These are phyloP conservation scores for Trichosporon inkin DNA, from an alignment of 1,284 basidiomycete species.

Conservation along the genomic window DNA sequence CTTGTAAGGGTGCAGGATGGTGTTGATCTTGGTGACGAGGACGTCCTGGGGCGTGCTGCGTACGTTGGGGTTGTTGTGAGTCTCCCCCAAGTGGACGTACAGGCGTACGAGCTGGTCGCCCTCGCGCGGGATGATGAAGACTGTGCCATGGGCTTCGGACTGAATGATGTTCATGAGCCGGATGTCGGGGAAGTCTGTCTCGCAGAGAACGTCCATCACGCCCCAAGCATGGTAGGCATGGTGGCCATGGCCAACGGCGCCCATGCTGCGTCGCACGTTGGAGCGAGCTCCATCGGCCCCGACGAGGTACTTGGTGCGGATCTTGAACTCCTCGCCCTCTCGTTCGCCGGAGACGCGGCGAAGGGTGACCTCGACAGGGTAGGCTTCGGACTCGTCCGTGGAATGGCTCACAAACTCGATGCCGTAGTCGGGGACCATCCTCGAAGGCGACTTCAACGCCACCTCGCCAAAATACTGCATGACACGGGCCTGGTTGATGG, in stretches of 20 bases:
- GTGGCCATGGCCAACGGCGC: slow-evolving; percentile 38
- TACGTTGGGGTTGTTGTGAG: slow-evolving; percentile 17
- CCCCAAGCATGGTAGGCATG: slow-evolving; percentile 44
- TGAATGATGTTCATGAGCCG: slow-evolving; percentile 39
- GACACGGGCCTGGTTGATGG: slow-evolving; percentile 16
- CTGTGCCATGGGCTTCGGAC: slow-evolving; percentile 33
- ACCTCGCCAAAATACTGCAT: slow-evolving; percentile 18
- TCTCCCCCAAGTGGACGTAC: slow-evolving; percentile 23
- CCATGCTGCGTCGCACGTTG: slow-evolving; percentile 26
- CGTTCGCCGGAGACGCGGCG: slow-evolving; percentile 15
- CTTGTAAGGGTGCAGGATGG: slow-evolving; percentile 64
- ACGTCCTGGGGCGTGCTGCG: slow-evolving; percentile 54
- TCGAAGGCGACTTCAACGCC: slow-evolving; percentile 5
- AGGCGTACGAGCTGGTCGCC: slow-evolving; percentile 29
- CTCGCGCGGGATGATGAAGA: slow-evolving; percentile 41
- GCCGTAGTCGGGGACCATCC: slow-evolving; percentile 14
- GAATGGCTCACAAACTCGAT: slow-evolving; percentile 11
- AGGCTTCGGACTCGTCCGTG: slow-evolving; percentile 22
- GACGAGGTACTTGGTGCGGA: slow-evolving; percentile 28
- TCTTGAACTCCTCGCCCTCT: slow-evolving; percentile 14
- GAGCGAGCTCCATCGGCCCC: slow-evolving; percentile 29
- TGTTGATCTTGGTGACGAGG: slow-evolving; percentile 60
- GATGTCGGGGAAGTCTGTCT: slow-evolving; percentile 24
- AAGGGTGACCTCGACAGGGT: slow-evolving; percentile 30
- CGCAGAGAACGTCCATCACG: slow-evolving; percentile 32